A percentile compares a stretch with the other conserved stretches of the same genome.
These are phyloP conservation scores for Hamigera avellanea DNA, from an alignment of 495 filamentous ascomycete genomes.

Conservation along the genomic window DNA sequence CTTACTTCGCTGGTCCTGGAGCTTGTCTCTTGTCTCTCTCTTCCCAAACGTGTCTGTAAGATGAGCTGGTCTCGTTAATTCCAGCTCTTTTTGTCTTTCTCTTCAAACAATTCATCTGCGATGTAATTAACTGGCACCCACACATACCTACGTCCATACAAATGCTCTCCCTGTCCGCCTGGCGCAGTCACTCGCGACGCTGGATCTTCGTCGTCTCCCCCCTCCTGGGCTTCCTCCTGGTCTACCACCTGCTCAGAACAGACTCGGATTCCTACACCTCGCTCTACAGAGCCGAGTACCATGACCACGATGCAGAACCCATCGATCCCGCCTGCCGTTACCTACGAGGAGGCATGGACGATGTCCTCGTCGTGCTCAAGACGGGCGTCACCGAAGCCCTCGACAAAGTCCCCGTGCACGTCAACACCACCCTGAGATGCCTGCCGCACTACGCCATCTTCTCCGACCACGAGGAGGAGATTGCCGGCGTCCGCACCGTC, in stretches of 20 bases:
- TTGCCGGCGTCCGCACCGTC: slow-evolving; percentile 24
- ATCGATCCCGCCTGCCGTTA: not conserved
- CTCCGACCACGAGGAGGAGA: slow-evolving; percentile 34
- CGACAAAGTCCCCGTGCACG: slow-evolving; percentile 26
- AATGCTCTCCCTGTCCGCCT: slow-evolving; percentile 1
- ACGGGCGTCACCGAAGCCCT: slow-evolving; percentile 30
- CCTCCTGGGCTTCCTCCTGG: slow-evolving; percentile 6
- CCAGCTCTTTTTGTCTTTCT: not conserved
- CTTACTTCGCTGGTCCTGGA: not conserved
- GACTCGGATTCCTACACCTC: not conserved
- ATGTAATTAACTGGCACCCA: no score
- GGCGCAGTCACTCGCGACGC: slow-evolving; percentile 5
- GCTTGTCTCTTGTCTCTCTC: not conserved
- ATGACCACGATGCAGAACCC: not conserved
- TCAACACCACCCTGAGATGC: slow-evolving; percentile 28
- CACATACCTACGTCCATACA: not conserved
- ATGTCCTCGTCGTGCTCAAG: slow-evolving; percentile 31
- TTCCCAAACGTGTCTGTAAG: not conserved
- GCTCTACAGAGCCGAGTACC: not conserved
- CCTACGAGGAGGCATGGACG: slow-evolving; percentile 15
- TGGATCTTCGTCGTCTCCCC: slow-evolving; percentile 12
- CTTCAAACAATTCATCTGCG: no score
- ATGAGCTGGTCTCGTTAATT: not conserved
- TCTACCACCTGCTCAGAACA: slow-evolving; percentile 3
- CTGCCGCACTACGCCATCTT: slow-evolving; percentile 32